Evolutionary conservation across 441 rosid genomes (phyloP).

Genomic region (Jatropha multifida): DNA sequence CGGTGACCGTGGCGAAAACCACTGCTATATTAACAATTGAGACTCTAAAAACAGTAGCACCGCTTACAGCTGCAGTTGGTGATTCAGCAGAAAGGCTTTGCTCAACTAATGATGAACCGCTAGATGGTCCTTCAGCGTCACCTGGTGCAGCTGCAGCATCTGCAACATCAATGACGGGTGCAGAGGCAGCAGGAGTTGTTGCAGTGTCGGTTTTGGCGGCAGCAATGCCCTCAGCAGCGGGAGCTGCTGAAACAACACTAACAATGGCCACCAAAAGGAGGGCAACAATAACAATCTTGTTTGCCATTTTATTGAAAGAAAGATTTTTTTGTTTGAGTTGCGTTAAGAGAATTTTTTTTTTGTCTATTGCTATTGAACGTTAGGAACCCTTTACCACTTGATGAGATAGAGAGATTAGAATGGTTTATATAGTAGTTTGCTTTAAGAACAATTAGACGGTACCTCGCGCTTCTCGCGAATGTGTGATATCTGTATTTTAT

Average conservation of each 20-base stretch:
- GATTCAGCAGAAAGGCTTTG: slow-evolving; percentile 16
- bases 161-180: slow-evolving; percentile 13
- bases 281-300: slow-evolving; percentile 36
- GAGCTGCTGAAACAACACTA: slow-evolving; percentile 43
- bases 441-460: too few relatives aligned
- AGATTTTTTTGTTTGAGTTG: too few relatives aligned
- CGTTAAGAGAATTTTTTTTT: neutral
- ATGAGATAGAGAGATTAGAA: neutral
- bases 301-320: slow-evolving; percentile 35
- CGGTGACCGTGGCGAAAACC: neutral
- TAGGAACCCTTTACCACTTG: slow-evolving; percentile 17
- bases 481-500: too few relatives aligned
- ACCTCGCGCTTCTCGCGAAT: too few relatives aligned
- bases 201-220: slow-evolving; percentile 16
- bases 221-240: neutral
- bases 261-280: slow-evolving; percentile 48
- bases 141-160: slow-evolving; percentile 27
- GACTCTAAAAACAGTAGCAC: slow-evolving; percentile 7
- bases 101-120: slow-evolving; percentile 10
- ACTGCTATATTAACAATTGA: slow-evolving; percentile 23
- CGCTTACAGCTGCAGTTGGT: neutral
- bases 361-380: neutral
- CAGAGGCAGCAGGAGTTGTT: neutral
- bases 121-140: slow-evolving; percentile 24
- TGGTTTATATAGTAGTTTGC: slow-evolving; percentile 10